These are phyloP conservation scores for Penicillium nordicum DNA, from an alignment of 2,329 filamentous ascomycete species.

Conservation along the genomic window DNA sequence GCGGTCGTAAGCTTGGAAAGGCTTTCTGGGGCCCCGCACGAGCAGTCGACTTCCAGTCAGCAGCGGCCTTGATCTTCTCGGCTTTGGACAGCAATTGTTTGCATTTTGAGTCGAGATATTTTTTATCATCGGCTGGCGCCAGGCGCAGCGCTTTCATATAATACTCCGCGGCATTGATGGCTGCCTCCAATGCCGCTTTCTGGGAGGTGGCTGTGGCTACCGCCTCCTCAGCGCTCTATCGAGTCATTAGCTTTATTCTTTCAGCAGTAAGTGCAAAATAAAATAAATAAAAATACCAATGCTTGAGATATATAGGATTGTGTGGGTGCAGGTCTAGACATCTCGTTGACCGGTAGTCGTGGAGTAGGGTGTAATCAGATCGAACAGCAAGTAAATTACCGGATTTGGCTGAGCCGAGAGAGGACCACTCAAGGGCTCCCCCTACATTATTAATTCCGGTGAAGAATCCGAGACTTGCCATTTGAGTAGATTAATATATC, in stretches of 20 bases:
- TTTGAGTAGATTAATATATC: background rate
- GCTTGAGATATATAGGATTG: constrained; percentile 31
- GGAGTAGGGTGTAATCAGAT: constrained; percentile 10
- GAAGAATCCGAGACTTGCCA: background rate
- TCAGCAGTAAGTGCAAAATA: background rate
- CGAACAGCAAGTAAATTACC: constrained; percentile 7
- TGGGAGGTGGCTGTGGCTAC: constrained; percentile 52
- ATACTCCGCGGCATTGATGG: constrained; percentile 73
- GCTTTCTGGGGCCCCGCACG: constrained; percentile 23
- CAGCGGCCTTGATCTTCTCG: constrained; percentile 66
- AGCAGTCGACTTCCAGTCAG: constrained; percentile 30
- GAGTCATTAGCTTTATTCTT: constrained; percentile 21
- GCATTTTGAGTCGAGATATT: constrained; percentile 65
- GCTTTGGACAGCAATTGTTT: constrained; percentile 67
- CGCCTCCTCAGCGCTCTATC: constrained; percentile 53
- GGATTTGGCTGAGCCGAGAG: constrained; percentile 12
- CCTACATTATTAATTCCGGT: background rate
- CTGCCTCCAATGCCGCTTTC: constrained; percentile 66
- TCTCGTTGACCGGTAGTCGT: constrained; percentile 14
- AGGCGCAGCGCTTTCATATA: constrained; percentile 73
- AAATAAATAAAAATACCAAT: constrained; percentile 27
- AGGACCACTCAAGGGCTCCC: background rate
- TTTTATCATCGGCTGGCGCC: constrained; percentile 60
- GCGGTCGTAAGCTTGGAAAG: constrained; percentile 41
- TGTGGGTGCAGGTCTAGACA: constrained; percentile 29